phyloP scores from a whole-genome alignment of 805 yeast genomes.

The Grigorovia humatica region DNA sequence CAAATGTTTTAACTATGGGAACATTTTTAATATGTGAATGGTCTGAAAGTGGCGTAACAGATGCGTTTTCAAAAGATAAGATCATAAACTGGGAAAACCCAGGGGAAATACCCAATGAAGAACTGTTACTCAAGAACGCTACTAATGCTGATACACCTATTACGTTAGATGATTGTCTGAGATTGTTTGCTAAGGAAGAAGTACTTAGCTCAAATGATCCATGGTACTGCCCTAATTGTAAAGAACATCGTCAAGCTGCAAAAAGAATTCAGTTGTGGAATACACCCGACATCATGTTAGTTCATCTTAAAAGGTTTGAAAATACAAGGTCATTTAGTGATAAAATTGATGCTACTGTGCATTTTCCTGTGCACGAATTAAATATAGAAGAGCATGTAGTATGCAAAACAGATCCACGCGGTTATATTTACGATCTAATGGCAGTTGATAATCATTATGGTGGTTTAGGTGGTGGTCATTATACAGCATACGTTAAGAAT shows the following conservation, averaged over 20 bases:
- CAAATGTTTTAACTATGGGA: constrained; percentile 2
- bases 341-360: constrained; percentile 74
- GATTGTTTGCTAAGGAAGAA: constrained; percentile 69
- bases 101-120: constrained; percentile 40
- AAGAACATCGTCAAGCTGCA: constrained; percentile 82
- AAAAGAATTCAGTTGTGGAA: constrained; percentile 88
- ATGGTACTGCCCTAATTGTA: constrained; percentile 90
- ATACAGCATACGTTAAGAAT: constrained; percentile 82
- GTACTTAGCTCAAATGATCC: constrained; percentile 78
- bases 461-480: constrained; percentile 95
- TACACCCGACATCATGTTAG: constrained; percentile 82
- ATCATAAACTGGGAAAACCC: constrained; percentile 48
- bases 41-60: constrained; percentile 38
- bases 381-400: constrained; percentile 57
- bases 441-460: constrained; percentile 96
- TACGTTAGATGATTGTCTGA: constrained; percentile 63
- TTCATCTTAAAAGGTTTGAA: constrained; percentile 85
- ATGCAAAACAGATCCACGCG: constrained; percentile 18
- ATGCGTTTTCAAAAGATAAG: constrained; percentile 45
- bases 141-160: constrained; percentile 32
- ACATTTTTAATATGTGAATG: constrained; percentile 58
- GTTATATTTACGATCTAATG: constrained; percentile 63
- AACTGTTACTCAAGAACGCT: constrained; percentile 35
- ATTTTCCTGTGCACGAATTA: constrained; percentile 76
- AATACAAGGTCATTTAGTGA: constrained; percentile 78